Evolutionary conservation across 257 asterid genomes (phyloP), one percentile per base, ranked within the genome.

Genomic region (Knoxia roxburghii): DNA sequence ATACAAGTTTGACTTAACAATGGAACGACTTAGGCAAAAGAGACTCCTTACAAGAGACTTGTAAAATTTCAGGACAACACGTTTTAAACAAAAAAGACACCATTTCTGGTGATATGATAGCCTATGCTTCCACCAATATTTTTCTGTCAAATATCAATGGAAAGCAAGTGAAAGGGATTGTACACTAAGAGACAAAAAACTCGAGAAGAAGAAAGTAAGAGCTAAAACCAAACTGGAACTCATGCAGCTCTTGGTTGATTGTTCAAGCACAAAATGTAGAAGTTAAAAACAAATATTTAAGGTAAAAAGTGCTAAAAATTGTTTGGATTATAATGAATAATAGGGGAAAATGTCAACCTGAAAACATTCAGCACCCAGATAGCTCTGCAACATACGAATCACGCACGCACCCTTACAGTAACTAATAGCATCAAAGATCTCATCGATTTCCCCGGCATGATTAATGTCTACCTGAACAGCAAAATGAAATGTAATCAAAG

Each of bases 391-490:
- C 98, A 91, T 91, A 48, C 94, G 85, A 68, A 91, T 91, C 49
- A 91, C 94, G 76, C 96, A 84, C 49, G 98, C 96, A 72, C 98
- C 98, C 79, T 89, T 91, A 75, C 87, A 80, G 73, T 89, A 89
- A 74, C 98, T 91, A 76, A 89, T 91, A 54, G 98, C 83, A 75
- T 91, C 98, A 83, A 92, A 92, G 72, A 92, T 92, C 75, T 92
- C 98, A 81, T 92, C 97, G 70, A 89, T 87, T 82, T 92, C 98
- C 68, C 80, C 75, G 1, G 96, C 95, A 83, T 89, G 97, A 78
- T 86, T 89, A 35, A 92, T 64, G 54, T 89, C 98, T 71, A 91
- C 96, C 98, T 91, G 87, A 71, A 59, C 74, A 73, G 68, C 61
- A 70, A 54, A 27, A 39, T 7, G 2, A n/a, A 40, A 26, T 24